Evolutionary conservation across 2,329 filamentous ascomycete species (phyloP).

Genomic region (Sclerotinia trifoliorum): DNA sequence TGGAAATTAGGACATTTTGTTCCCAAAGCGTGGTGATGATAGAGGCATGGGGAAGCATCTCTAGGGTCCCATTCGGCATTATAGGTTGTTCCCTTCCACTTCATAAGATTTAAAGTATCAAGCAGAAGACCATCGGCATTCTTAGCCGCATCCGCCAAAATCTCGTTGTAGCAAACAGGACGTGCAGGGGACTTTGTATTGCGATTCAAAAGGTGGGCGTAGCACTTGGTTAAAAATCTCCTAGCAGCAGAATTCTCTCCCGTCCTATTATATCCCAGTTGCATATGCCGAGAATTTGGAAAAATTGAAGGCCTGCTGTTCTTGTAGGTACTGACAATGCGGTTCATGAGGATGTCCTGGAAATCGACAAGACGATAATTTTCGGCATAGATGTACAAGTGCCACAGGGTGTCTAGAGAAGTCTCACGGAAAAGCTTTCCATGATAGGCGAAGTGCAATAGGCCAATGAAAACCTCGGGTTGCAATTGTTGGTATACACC

Average conservation of each 20-base stretch:
- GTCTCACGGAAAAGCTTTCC: background rate
- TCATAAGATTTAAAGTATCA: background rate
- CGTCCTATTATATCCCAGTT: background rate
- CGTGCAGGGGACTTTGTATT: background rate
- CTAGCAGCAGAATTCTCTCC: background rate
- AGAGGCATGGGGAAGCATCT: background rate
- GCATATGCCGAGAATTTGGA: background rate
- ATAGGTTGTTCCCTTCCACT: background rate
- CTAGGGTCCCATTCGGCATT: background rate
- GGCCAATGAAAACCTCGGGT: background rate
- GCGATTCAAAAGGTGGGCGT: background rate
- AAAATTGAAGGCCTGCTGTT: background rate
- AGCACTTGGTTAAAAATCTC: background rate
- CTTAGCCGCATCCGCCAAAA: background rate
- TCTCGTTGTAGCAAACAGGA: background rate
- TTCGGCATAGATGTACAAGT: background rate
- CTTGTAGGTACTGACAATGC: background rate
- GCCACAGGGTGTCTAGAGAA: background rate
- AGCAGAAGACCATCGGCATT: background rate
- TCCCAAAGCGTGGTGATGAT: background rate
- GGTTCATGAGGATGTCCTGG: background rate
- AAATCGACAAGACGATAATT: background rate
- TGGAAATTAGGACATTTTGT: background rate
- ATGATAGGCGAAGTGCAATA: background rate
- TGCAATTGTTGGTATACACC: background rate